Percentiles rank a stretch among this genome's conserved stretches.
phyloP scores from a whole-genome alignment of 2,329 filamentous ascomycete species.

The Fusarium duplospermum region DNA sequence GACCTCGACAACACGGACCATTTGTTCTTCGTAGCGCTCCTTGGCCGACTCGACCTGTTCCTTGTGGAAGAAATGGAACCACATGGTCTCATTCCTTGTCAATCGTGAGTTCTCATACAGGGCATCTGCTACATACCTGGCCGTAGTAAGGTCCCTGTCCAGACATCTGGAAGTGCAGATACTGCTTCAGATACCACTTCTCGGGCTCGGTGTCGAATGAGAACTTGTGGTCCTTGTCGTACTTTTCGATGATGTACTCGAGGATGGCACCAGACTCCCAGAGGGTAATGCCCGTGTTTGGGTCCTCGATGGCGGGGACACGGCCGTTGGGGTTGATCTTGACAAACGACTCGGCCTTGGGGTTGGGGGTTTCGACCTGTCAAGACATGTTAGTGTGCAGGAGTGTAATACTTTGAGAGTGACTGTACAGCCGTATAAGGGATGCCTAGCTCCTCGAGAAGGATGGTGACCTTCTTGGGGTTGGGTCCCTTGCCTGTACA shows the following conservation, averaged over 20 bases:
- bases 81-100: constrained; percentile 33
- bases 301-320: constrained; percentile 48
- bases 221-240: constrained; percentile 46
- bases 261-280: constrained; percentile 48
- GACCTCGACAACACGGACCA: constrained; percentile 46
- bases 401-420: neutral
- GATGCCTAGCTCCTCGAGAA: constrained; percentile 52
- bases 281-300: constrained; percentile 49
- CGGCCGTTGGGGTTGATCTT: constrained; percentile 51
- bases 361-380: constrained; percentile 37
- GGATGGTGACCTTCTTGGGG: constrained; percentile 48
- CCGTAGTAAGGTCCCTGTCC: constrained; percentile 55
- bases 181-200: constrained; percentile 43
- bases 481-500: constrained; percentile 44
- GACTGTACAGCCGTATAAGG: constrained; percentile 47
- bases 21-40: constrained; percentile 47
- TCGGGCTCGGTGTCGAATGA: constrained; percentile 13
- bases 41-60: constrained; percentile 46
- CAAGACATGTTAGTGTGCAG: neutral
- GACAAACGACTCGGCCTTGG: constrained; percentile 41
- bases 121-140: constrained; percentile 7
- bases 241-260: constrained; percentile 42
- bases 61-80: constrained; percentile 40
- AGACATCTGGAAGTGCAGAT: constrained; percentile 53
- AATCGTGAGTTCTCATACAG: neutral